A percentile compares a stretch with the other conserved stretches of the same genome.
Conservation (phyloP, 805 yeast species). For the Metschnikowia shivogae region DNA sequence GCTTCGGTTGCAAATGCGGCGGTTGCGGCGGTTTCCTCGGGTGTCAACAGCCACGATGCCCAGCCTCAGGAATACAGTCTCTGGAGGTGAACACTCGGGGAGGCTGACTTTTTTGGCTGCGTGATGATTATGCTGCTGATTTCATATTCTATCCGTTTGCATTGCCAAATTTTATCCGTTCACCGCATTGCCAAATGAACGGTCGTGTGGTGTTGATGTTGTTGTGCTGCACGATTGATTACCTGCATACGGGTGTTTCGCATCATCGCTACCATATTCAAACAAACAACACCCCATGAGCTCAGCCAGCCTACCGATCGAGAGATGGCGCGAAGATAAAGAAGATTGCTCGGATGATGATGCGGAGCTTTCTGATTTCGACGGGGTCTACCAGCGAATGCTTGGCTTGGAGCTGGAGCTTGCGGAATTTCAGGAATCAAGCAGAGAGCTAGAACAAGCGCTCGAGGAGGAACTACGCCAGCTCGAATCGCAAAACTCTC, state of each 20-base stretch:
- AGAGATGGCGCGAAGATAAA: neutral
- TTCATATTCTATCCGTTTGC: too few relatives aligned
- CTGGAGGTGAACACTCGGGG: slow-evolving; percentile 23
- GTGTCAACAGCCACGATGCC: slow-evolving; percentile 24
- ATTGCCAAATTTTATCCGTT: too few relatives aligned
- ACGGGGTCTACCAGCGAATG: slow-evolving; percentile 20
- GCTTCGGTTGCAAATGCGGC: slow-evolving; percentile 36
- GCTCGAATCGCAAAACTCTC: slow-evolving; percentile 25
- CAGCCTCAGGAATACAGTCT: slow-evolving; percentile 35
- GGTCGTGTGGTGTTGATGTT: too few relatives aligned
- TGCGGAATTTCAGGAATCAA: slow-evolving; percentile 40
- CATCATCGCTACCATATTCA: neutral
- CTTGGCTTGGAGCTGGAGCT: slow-evolving; percentile 36
- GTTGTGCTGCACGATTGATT: too few relatives aligned
- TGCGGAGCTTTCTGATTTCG: slow-evolving; percentile 2
- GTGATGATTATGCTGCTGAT: too few relatives aligned
- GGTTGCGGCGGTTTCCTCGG: slow-evolving; percentile 33
- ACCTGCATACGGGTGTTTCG: neutral
- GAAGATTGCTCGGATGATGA: neutral
- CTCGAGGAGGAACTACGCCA: slow-evolving; percentile 40
- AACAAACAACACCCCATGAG: slow-evolving; percentile 5
- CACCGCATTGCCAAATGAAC: too few relatives aligned
- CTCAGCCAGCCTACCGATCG: slow-evolving; percentile 3
- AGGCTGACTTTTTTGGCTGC: too few relatives aligned
- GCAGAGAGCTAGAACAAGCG: slow-evolving; percentile 42